These are phyloP conservation scores for Arachnomyces sp. DNA, from an alignment of 2,329 filamentous ascomycete species.

Conservation along the genomic window DNA sequence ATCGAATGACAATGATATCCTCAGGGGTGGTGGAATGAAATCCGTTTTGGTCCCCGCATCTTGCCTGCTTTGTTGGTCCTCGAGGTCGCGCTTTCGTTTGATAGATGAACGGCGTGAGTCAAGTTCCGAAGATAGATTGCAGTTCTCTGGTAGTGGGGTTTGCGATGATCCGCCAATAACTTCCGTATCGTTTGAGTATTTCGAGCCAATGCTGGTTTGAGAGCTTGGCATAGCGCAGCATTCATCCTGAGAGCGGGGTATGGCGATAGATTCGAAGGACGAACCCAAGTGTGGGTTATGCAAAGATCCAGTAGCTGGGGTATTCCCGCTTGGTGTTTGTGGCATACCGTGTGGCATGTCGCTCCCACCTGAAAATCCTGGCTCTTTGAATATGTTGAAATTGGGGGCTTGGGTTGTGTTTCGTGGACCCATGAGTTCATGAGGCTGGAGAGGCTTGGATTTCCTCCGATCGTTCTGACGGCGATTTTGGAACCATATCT, in stretches of 20 bases:
- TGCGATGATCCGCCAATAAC: slow-evolving; percentile 18
- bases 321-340: slow-evolving; percentile 8
- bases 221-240: slow-evolving; percentile 11
- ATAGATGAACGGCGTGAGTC: too few relatives aligned
- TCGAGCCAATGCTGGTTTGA: slow-evolving; percentile 4
- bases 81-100: too few relatives aligned
- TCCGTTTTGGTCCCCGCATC: slow-evolving; percentile 4
- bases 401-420: slow-evolving; percentile 22
- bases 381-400: slow-evolving; percentile 22
- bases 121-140: too few relatives aligned
- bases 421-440: slow-evolving; percentile 54
- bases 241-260: slow-evolving; percentile 22
- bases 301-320: slow-evolving; percentile 15
- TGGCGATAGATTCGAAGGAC: slow-evolving; percentile 18
- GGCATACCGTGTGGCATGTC: slow-evolving; percentile 20
- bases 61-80: slow-evolving; percentile 8
- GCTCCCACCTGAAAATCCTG: slow-evolving; percentile 21
- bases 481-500: slow-evolving; percentile 98
- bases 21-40: slow-evolving; percentile 25
- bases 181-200: slow-evolving; percentile 15
- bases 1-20: slow-evolving; percentile 35
- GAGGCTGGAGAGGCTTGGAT: slow-evolving; percentile 69
- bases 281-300: slow-evolving; percentile 18
- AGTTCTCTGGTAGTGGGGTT: slow-evolving; percentile 3
- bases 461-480: slow-evolving; percentile 87